Evolutionary conservation across 2,329 filamentous ascomycete genomes (phyloP).

Genomic region (Ascochyta koolunga): DNA sequence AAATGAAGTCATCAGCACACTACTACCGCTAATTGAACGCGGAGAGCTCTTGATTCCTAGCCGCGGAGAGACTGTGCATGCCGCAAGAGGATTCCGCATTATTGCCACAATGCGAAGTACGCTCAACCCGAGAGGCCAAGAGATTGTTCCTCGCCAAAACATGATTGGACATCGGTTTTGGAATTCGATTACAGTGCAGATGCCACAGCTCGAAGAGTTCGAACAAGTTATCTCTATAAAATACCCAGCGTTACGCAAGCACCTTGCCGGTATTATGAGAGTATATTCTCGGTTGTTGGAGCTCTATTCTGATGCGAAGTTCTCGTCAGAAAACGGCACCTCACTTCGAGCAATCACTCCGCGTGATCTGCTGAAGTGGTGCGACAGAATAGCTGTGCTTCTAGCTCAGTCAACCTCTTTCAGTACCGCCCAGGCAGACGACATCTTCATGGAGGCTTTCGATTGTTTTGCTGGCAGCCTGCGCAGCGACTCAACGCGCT

Average conservation of each 20-base stretch:
- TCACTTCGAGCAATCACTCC: slow-evolving; percentile 69
- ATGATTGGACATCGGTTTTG: slow-evolving; percentile 88
- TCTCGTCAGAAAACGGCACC: slow-evolving; percentile 60
- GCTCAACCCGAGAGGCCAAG: slow-evolving; percentile 68
- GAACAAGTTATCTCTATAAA: slow-evolving; percentile 72
- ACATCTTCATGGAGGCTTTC: slow-evolving; percentile 90
- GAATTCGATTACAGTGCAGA: slow-evolving; percentile 73
- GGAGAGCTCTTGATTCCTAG: slow-evolving; percentile 90
- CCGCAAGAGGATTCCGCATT: slow-evolving; percentile 83
- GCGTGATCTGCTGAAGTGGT: slow-evolving; percentile 91
- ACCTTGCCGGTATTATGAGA: slow-evolving; percentile 62
- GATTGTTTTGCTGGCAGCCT: slow-evolving; percentile 90
- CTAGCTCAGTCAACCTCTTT: slow-evolving; percentile 67
- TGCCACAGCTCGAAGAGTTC: slow-evolving; percentile 73
- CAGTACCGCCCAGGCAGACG: slow-evolving; percentile 74
- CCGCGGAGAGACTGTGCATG: slow-evolving; percentile 82
- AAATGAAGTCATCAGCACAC: slow-evolving; percentile 89
- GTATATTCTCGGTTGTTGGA: slow-evolving; percentile 57
- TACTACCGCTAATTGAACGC: slow-evolving; percentile 89
- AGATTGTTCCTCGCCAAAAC: slow-evolving; percentile 69
- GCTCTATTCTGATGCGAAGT: slow-evolving; percentile 51
- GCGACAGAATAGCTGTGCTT: slow-evolving; percentile 72
- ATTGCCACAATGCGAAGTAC: slow-evolving; percentile 86
- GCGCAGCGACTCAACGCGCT: slow-evolving; percentile 67
- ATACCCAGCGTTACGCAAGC: slow-evolving; percentile 70